These are phyloP conservation scores for Piromyces finnis DNA, from an alignment of 192 early-diverging fungal genomes.

Conservation along the genomic window DNA sequence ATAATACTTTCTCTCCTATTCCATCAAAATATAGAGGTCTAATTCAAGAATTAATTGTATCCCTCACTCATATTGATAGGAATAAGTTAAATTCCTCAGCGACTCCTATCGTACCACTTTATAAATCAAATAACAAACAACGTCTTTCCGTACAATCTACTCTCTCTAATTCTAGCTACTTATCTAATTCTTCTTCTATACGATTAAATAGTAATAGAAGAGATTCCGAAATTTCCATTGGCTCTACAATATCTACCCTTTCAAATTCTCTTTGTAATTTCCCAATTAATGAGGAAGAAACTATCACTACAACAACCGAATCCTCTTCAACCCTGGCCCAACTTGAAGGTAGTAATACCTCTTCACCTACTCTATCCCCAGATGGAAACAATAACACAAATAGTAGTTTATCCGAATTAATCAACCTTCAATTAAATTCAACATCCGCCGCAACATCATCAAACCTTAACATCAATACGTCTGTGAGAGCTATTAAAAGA, in stretches of 20 bases:
- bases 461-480: not conserved
- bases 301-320: not conserved
- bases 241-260: not conserved
- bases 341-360: not conserved
- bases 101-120: not conserved
- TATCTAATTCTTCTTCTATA: not conserved
- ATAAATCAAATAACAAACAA: not conserved
- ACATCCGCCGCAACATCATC: not conserved
- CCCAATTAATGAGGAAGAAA: not conserved
- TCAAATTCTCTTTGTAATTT: not conserved
- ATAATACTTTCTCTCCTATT: not conserved
- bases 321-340: not conserved
- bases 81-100: not conserved
- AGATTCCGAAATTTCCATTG: not conserved
- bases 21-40: not conserved
- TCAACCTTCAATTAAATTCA: not conserved
- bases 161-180: not conserved
- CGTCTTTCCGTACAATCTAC: not conserved
- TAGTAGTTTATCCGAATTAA: not conserved
- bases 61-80: not conserved
- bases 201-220: not conserved
- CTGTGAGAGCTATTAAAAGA: not conserved
- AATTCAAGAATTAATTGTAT: not conserved
- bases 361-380: not conserved
- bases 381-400: not conserved